Conservation (phyloP, 148 eudicot genomes). For the Camellia sinensis region DNA sequence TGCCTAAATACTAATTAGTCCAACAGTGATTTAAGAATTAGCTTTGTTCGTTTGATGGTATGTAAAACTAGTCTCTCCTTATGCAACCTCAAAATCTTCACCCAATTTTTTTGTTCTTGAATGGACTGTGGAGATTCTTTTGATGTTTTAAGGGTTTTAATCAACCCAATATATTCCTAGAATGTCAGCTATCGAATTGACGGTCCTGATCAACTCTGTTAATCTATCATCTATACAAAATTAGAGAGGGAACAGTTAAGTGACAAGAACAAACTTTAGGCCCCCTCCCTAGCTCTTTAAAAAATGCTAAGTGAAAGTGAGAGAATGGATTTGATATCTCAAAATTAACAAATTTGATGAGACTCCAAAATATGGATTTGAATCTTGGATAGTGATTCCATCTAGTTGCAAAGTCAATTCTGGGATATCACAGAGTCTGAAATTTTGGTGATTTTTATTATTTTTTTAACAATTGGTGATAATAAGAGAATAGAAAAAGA, state of each 20-base stretch:
- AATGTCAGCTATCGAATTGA: background rate
- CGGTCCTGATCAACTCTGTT: constrained; percentile 13
- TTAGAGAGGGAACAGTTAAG: background rate
- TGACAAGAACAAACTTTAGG: constrained; percentile 2
- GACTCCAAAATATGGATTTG: background rate
- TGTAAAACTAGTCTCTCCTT: background rate
- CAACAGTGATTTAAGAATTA: background rate
- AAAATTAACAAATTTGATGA: background rate
- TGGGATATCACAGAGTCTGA: too few species aligned
- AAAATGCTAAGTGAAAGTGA: constrained; percentile 14
- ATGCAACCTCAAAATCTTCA: constrained; percentile 7
- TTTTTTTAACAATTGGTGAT: too few species aligned
- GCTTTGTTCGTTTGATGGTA: background rate
- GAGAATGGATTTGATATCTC: background rate
- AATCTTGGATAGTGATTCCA: background rate
- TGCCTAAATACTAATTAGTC: background rate
- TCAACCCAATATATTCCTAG: background rate
- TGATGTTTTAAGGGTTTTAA: background rate
- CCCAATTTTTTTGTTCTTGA: background rate
- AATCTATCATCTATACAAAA: background rate
- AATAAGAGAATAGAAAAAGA: too few species aligned
- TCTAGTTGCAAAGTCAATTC: background rate
- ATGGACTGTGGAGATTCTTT: constrained; percentile 7
- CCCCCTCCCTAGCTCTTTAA: background rate
- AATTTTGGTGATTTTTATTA: too few species aligned